Evolutionary conservation across 148 eudicot species (phyloP), one percentile per base, ranked within the genome.

Genomic region (Bassia scoparia): DNA sequence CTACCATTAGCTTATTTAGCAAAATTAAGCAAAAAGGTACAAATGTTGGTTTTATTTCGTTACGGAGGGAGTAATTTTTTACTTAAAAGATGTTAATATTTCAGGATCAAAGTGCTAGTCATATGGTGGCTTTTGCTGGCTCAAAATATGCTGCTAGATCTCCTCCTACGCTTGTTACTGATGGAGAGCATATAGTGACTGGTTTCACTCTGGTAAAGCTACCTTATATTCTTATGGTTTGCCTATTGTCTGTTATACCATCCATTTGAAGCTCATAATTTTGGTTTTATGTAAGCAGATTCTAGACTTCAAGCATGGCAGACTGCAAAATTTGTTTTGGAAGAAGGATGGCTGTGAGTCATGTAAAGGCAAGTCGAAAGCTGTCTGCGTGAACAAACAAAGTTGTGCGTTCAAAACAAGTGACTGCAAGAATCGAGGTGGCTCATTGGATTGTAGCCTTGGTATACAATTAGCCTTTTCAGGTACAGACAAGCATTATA

Each of bases 121-220:
- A 79, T 77, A 92, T 96, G 97, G 96, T 88, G 62, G 99, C 97
- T 73, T 96, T 96, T 89, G 92, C 96, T 75, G 99, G 99, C 67
- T 83, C 88, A 62, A 96, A 85, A 78, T 96, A 90, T 74, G 99
- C 97, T 73, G 97, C 99, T 24, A 87, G 96, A 74, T 96, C 99
- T 48, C 52, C 72, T 71, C 96, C 97, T 67, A 88, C 88, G 43
- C 92, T 96, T 71, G 91, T 96, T 65, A 90, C 92, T 68, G 88
- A 92, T 75, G 70, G 77, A 68, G 74, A 89, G 62, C 82, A 70
- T 74, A 82, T 78, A 15, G 97, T 96, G 31, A 92, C 96, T 79
- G 87, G 96, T 78, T 96, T 96, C 80, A 96, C 99, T 68, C 88
- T 92, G 72, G 99, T 95, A 88, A 84, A 89, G 58, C 78, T 68